Conservation (phyloP, 2,329 filamentous ascomycete species). For the Penicillium digitatum region DNA sequence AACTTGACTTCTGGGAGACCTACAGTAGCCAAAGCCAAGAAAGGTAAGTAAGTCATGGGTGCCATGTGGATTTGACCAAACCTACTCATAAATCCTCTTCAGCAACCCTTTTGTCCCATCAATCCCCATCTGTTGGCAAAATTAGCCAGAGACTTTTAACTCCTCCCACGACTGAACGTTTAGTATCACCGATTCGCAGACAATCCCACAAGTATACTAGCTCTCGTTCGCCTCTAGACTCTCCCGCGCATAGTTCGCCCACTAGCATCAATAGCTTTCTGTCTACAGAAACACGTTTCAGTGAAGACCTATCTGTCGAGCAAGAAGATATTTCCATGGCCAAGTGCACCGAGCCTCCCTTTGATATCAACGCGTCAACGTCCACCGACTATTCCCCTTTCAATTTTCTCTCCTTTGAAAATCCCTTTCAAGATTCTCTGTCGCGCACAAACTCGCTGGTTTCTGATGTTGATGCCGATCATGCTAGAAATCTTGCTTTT, state of each 20-base stretch:
- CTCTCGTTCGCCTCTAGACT: constrained; percentile 12
- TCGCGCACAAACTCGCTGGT: constrained; percentile 15
- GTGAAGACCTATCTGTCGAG: constrained; percentile 10
- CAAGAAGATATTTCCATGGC: constrained; percentile 6
- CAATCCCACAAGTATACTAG: neutral
- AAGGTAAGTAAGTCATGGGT: constrained; percentile 40
- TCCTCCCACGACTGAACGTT: constrained; percentile 17
- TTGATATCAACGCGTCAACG: constrained; percentile 13
- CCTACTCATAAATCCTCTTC: neutral
- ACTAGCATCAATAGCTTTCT: constrained; percentile 15
- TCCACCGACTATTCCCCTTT: constrained; percentile 14
- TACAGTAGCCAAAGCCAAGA: constrained; percentile 42
- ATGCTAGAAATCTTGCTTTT: neutral
- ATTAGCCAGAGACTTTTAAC: constrained; percentile 9
- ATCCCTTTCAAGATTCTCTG: constrained; percentile 13
- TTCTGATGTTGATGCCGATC: neutral
- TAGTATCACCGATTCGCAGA: constrained; percentile 9
- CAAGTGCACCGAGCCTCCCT: neutral
- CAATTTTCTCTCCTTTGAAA: constrained; percentile 20
- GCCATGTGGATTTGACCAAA: neutral
- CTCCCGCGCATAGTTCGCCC: constrained; percentile 16
- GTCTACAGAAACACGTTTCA: constrained; percentile 11
- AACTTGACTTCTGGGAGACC: constrained; percentile 44
- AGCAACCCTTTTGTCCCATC: constrained; percentile 6
- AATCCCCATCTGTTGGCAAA: neutral